Conservation (phyloP, 305 asterid species). For the Rubia balearica region DNA sequence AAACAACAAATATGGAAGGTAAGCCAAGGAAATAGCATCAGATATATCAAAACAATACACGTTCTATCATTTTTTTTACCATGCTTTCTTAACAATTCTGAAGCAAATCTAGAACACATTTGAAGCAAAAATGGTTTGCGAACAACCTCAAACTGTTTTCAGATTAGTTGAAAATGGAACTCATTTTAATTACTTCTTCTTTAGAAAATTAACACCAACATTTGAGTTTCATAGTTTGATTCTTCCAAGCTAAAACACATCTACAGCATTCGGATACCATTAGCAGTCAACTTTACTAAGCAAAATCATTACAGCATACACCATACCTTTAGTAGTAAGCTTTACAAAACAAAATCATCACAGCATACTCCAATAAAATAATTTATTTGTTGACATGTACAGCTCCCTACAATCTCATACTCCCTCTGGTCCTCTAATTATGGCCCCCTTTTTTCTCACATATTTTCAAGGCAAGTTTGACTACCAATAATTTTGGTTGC, state of each 20-base stretch:
- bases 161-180: neutral
- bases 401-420: neutral
- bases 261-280: neutral
- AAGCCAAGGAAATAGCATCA: neutral
- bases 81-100: neutral
- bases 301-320: neutral
- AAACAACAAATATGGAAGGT: neutral
- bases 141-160: neutral
- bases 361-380: neutral
- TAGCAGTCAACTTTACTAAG: neutral
- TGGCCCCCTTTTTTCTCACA: no score
- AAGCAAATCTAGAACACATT: neutral
- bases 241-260: neutral
- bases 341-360: neutral
- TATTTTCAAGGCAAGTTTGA: no score
- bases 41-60: neutral
- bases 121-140: neutral
- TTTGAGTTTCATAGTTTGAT: slow-evolving; percentile 1
- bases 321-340: neutral
- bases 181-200: neutral
- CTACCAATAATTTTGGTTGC: no score
- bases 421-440: no score
- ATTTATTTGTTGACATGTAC: neutral
- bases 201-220: neutral
- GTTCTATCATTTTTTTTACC: neutral